A percentile compares a stretch with the other conserved stretches of the same genome.
phyloP scores from a whole-genome alignment of 2,329 filamentous ascomycete genomes.

The Zelopaecilomyces penicillatus region DNA sequence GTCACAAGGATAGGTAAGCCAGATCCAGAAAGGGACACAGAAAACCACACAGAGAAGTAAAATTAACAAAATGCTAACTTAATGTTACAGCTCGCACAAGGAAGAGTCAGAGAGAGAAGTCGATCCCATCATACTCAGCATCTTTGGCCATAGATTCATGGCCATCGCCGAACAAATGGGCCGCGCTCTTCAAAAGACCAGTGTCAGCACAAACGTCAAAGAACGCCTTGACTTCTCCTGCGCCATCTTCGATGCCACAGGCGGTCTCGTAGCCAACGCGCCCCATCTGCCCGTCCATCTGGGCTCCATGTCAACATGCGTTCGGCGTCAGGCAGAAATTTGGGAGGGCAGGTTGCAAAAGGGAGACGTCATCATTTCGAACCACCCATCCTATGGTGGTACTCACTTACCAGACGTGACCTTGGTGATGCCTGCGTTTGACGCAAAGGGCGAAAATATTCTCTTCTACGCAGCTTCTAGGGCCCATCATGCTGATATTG shows the following conservation, averaged over 20 bases:
- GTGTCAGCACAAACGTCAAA: conserved; percentile 74
- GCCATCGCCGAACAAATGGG: conserved; percentile 82
- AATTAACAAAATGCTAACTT: neutral
- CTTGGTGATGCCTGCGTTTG: conserved; percentile 71
- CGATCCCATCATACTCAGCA: conserved; percentile 71
- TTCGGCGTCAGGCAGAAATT: conserved; percentile 67
- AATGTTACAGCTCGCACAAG: conserved; percentile 13
- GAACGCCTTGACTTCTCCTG: conserved; percentile 78
- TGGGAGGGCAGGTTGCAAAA: conserved; percentile 70
- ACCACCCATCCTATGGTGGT: conserved; percentile 75
- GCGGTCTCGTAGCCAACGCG: conserved; percentile 69
- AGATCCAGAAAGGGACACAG: too few relatives aligned
- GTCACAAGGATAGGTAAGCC: conserved; percentile 26
- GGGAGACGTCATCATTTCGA: conserved; percentile 75
- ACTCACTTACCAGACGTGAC: conserved; percentile 80
- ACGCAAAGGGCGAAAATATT: conserved; percentile 54
- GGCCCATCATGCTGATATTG: conserved; percentile 79
- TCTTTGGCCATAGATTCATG: conserved; percentile 80
- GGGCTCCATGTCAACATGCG: conserved; percentile 75
- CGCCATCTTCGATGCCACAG: conserved; percentile 67
- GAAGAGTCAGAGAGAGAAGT: conserved; percentile 29
- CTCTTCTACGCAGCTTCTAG: conserved; percentile 76
- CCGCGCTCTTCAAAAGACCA: conserved; percentile 69
- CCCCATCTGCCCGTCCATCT: conserved; percentile 75
- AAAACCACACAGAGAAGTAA: neutral